These are phyloP conservation scores for Juglanconis sp. DNA, from an alignment of 2,329 filamentous ascomycete genomes.

Conservation along the genomic window DNA sequence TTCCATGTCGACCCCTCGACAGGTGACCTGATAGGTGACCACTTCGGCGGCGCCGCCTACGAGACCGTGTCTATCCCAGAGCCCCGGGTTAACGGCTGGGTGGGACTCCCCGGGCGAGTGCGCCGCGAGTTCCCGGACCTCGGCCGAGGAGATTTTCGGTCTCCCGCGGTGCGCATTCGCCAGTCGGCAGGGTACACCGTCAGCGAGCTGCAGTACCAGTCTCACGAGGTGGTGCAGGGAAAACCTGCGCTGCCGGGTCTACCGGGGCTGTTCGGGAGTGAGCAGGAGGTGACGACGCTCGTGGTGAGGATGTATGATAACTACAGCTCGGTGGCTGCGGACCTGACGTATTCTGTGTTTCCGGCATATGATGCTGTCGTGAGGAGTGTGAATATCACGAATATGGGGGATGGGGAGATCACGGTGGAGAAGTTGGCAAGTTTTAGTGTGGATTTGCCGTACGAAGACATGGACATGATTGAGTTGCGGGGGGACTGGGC, in stretches of 20 bases:
- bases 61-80: conserved; percentile 39
- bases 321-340: conserved; percentile 54
- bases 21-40: conserved; percentile 57
- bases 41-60: conserved; percentile 55
- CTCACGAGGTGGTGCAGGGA: conserved; percentile 51
- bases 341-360: conserved; percentile 62
- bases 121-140: conserved; percentile 63
- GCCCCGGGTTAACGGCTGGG: conserved; percentile 52
- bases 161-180: conserved; percentile 58
- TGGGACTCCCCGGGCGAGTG: conserved; percentile 44
- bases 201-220: conserved; percentile 55
- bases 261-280: conserved; percentile 56
- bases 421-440: conserved; percentile 56
- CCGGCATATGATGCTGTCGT: conserved; percentile 59
- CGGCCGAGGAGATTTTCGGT: conserved; percentile 60
- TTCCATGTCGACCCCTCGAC: conserved; percentile 58
- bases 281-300: conserved; percentile 55
- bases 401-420: conserved; percentile 51
- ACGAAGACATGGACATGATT: conserved; percentile 59
- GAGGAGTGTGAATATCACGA: conserved; percentile 59
- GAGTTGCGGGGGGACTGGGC: conserved; percentile 63
- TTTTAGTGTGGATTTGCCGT: conserved; percentile 59
- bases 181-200: conserved; percentile 58
- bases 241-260: conserved; percentile 56
- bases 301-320: conserved; percentile 57